These are phyloP conservation scores for Acanthamoeba culbertsoni DNA, from an alignment of 208 protist genomes.

Conservation along the genomic window DNA sequence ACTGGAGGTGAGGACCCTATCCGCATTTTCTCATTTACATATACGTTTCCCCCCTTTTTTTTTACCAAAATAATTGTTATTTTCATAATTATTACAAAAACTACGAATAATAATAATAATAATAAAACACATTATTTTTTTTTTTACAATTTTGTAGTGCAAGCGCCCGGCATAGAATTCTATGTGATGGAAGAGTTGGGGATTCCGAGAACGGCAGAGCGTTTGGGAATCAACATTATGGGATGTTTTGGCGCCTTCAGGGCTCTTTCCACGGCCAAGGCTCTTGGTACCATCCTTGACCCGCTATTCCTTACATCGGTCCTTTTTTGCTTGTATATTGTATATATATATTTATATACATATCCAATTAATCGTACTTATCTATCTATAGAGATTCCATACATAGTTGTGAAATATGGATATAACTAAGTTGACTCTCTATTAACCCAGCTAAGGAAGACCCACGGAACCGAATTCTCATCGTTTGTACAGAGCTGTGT, in stretches of 20 bases:
- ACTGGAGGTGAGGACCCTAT: slow-evolving; percentile 47
- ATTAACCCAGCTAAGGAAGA: slow-evolving; percentile 6
- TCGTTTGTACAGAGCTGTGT: slow-evolving; percentile 69
- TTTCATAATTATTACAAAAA: neutral
- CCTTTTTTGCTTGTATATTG: too few relatives aligned
- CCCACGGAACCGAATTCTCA: slow-evolving; percentile 53
- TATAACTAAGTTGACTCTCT: too few relatives aligned
- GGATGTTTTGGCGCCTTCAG: slow-evolving; percentile 65
- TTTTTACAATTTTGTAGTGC: neutral
- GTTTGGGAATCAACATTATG: slow-evolving; percentile 67
- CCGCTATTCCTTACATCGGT: too few relatives aligned
- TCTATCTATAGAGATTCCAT: too few relatives aligned
- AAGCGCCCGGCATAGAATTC: slow-evolving; percentile 65
- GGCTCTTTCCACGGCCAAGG: slow-evolving; percentile 36
- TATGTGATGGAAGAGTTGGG: slow-evolving; percentile 55
- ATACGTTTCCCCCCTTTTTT: neutral
- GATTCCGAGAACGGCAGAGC: slow-evolving; percentile 41
- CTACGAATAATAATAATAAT: too few relatives aligned
- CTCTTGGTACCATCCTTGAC: neutral
- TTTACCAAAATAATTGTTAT: neutral
- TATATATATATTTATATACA: too few relatives aligned
- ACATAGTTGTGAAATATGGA: too few relatives aligned
- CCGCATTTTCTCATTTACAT: neutral
- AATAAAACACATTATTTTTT: too few relatives aligned
- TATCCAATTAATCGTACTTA: too few relatives aligned